phyloP scores from a whole-genome alignment of 352 stramenopile genomes.

The Pythium graminicola region DNA sequence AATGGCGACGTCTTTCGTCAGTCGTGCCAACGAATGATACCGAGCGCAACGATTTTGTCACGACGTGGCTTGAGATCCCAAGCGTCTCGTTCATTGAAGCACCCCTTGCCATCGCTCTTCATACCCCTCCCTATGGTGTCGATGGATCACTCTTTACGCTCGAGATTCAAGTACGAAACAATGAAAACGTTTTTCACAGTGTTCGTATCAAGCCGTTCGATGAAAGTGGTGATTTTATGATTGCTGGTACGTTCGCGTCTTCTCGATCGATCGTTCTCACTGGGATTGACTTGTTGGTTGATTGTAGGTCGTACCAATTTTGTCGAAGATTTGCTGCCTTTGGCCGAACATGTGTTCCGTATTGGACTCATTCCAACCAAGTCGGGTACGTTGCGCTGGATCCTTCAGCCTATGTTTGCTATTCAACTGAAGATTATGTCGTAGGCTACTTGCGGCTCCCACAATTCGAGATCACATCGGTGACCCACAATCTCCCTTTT shows the following conservation, averaged over 20 bases:
- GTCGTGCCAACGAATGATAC: slow-evolving; percentile 31
- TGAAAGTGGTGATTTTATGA: slow-evolving; percentile 67
- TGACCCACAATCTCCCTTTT: slow-evolving; percentile 61
- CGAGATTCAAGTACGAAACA: slow-evolving; percentile 62
- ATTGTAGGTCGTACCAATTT: slow-evolving; percentile 51
- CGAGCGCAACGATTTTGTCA: slow-evolving; percentile 47
- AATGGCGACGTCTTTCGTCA: slow-evolving; percentile 58
- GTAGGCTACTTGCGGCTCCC: slow-evolving; percentile 63
- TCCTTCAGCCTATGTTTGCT: too few relatives aligned
- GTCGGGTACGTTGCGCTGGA: slow-evolving; percentile 38
- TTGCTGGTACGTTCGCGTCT: slow-evolving; percentile 33
- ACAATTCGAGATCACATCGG: slow-evolving; percentile 68
- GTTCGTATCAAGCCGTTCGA: slow-evolving; percentile 65
- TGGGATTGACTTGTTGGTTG: neutral
- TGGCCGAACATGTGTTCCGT: slow-evolving; percentile 53
- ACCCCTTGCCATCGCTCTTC: slow-evolving; percentile 56
- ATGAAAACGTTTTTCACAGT: slow-evolving; percentile 62
- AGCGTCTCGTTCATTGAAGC: slow-evolving; percentile 59
- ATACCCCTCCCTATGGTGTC: slow-evolving; percentile 65
- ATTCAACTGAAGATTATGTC: too few relatives aligned
- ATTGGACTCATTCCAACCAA: slow-evolving; percentile 72
- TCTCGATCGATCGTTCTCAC: neutral
- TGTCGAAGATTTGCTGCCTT: slow-evolving; percentile 67
- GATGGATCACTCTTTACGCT: slow-evolving; percentile 53
- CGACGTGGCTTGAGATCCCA: slow-evolving; percentile 55